Conservation (phyloP, 2,329 filamentous ascomycete species). For the Sporothrix brasiliensis region DNA sequence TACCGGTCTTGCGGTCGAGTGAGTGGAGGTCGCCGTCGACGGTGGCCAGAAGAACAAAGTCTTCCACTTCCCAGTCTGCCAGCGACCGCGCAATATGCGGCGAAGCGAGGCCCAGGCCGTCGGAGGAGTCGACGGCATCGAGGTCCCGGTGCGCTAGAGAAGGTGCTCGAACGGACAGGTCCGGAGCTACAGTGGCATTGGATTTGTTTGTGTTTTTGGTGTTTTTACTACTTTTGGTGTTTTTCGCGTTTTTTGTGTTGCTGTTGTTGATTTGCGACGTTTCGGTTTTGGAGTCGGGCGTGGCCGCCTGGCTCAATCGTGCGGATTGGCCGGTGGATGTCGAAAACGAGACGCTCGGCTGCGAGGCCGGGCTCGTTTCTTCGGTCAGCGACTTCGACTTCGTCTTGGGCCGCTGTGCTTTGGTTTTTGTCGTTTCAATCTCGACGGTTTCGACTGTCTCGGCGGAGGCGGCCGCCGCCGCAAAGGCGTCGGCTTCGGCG, state of each 20-base stretch:
- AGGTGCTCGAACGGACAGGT: slow-evolving; percentile 90
- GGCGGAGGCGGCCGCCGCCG: slow-evolving; percentile 36
- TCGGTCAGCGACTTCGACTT: slow-evolving; percentile 24
- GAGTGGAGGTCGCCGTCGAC: slow-evolving; percentile 96
- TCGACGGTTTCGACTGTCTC: slow-evolving; percentile 37
- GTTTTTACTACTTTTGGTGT: slow-evolving; percentile 41
- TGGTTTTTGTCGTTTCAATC: slow-evolving; percentile 18
- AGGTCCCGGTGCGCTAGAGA: slow-evolving; percentile 67
- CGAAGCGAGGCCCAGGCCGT: slow-evolving; percentile 70
- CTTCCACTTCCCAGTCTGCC: slow-evolving; percentile 99
- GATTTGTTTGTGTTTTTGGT: not conserved
- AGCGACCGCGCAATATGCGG: slow-evolving; percentile 93
- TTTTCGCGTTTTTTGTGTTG: slow-evolving; percentile 43
- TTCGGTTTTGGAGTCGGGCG: slow-evolving; percentile 39
- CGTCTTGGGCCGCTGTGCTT: slow-evolving; percentile 37
- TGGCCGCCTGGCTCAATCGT: slow-evolving; percentile 37
- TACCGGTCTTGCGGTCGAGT: slow-evolving; percentile 82
- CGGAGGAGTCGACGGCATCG: slow-evolving; percentile 56
- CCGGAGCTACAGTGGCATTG: slow-evolving; percentile 90
- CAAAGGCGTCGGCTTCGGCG: slow-evolving; percentile 38
- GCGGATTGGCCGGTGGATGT: slow-evolving; percentile 41
- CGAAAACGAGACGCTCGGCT: slow-evolving; percentile 25
- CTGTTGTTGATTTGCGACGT: slow-evolving; percentile 41
- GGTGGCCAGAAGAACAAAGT: slow-evolving; percentile 99
- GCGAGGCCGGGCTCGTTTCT: slow-evolving; percentile 16